A percentile compares a stretch with the other conserved stretches of the same genome.
These are phyloP conservation scores for Xylaria sp. DNA, from an alignment of 2,329 filamentous ascomycete species.

Conservation along the genomic window DNA sequence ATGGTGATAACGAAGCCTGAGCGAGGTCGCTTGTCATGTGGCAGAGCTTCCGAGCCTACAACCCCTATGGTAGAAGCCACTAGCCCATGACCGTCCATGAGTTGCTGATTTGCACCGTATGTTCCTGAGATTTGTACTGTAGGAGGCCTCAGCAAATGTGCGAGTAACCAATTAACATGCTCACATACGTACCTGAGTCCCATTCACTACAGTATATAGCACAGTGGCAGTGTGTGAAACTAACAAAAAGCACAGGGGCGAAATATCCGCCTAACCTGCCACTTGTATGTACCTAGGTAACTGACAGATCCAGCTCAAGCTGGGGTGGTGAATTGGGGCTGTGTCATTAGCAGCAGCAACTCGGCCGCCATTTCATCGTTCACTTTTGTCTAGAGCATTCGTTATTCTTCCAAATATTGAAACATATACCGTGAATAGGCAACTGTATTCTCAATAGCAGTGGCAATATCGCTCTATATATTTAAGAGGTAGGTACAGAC, in stretches of 20 bases:
- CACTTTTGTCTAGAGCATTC: slow-evolving; percentile 15
- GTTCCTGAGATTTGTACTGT: neutral
- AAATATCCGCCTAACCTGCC: neutral
- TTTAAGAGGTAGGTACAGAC: neutral
- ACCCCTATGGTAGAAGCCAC: neutral
- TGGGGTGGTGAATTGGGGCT: slow-evolving; percentile 5
- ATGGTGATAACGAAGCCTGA: neutral
- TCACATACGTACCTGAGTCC: neutral
- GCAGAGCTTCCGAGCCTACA: neutral
- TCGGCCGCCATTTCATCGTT: neutral
- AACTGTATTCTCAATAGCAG: neutral
- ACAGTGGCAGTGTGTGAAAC: slow-evolving; percentile 1
- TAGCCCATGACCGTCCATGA: neutral
- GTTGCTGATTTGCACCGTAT: neutral
- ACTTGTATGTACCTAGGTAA: too few species aligned
- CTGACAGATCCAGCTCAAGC: too few species aligned
- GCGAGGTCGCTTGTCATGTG: neutral
- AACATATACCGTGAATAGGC: neutral
- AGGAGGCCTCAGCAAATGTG: neutral
- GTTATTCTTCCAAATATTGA: slow-evolving; percentile 18
- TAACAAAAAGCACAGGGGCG: slow-evolving; percentile 3
- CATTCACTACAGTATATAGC: neutral
- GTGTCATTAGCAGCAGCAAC: neutral
- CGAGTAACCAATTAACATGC: neutral
- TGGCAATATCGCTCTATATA: neutral